Conservation (phyloP, 2,329 filamentous ascomycete genomes). For the Pestalotiopsis sp. region DNA sequence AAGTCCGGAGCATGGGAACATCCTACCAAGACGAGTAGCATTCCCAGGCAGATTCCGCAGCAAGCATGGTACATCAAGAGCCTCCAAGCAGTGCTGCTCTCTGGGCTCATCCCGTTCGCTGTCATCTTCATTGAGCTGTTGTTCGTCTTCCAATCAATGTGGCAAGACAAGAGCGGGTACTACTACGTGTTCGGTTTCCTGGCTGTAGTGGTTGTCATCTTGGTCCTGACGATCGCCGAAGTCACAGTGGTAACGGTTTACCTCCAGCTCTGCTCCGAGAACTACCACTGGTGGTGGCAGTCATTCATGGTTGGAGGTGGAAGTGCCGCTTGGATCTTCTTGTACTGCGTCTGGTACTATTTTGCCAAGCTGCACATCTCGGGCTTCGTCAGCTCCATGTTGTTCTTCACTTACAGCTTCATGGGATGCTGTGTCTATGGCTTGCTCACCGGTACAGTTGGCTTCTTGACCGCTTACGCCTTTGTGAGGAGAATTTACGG, state of each 20-base stretch:
- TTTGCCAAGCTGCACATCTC: constrained; percentile 77
- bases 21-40: constrained; percentile 74
- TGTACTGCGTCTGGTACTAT: constrained; percentile 86
- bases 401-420: constrained; percentile 86
- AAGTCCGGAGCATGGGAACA: constrained; percentile 73
- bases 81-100: constrained; percentile 66
- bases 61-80: constrained; percentile 76
- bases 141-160: constrained; percentile 84
- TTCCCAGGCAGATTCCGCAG: constrained; percentile 73
- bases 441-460: constrained; percentile 79
- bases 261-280: constrained; percentile 80
- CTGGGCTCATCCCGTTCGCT: constrained; percentile 80
- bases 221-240: constrained; percentile 78
- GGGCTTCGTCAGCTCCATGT: constrained; percentile 75
- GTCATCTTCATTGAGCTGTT: constrained; percentile 87
- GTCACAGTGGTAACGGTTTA: constrained; percentile 85
- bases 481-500: constrained; percentile 85
- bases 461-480: constrained; percentile 80
- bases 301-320: constrained; percentile 79
- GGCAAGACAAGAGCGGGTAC: constrained; percentile 89
- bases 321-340: constrained; percentile 79
- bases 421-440: constrained; percentile 82
- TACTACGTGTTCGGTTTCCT: constrained; percentile 92
- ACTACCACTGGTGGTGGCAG: constrained; percentile 93
- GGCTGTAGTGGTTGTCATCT: constrained; percentile 70